Evolutionary conservation across 139 green algal genomes (phyloP), one percentile per base, ranked within the genome.

Genomic region (Astrephomene gubernaculifera): DNA sequence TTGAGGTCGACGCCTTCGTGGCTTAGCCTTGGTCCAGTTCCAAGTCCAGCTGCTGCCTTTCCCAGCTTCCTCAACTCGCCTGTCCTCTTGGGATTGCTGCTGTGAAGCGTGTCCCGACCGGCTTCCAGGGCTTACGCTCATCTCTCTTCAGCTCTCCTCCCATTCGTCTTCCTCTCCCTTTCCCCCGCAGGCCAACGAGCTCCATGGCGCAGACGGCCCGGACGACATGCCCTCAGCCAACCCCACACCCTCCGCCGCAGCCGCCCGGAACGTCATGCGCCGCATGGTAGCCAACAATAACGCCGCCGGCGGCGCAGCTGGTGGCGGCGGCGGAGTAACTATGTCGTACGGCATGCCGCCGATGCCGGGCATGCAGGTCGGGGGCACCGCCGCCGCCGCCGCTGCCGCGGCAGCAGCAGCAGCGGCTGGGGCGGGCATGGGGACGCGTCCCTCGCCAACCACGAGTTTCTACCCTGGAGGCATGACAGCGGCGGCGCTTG

Each of bases 301-400:
- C 74, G 71, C 33, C 45, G 27, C 35, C 36, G 73, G 73, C 2
- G 33, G 5, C 33, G 29, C 31, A 8, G 36, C 45, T 22, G 73
- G 52, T 25, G 69, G 27, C 73, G 73, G 73, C 25, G 73, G 73
- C 53, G 73, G 73, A 24, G 36, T 54, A 6, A 57, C 73, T 2
- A 69, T 70, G 52, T 83, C 76, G 39, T 83, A 83, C 60, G 76
- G 76, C 41, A 61, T 83, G 60, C 38, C 76, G 29, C 60, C 41
- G 60, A 45, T 49, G 29, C n/a, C n/a, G n/a, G 27, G 57, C 21
- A 57, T 69, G 31, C 22, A 19, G 27, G 74, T 25, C 19, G 35
- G 44, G 27, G 73, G 72, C 72, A 63, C 19, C 27, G 44, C 71
- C n/a, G 44, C 44, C 52, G 72, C 44, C 25, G 52, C 45, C 45